phyloP scores from a whole-genome alignment of 345 rosid species.

The Salix koriyanagi region DNA sequence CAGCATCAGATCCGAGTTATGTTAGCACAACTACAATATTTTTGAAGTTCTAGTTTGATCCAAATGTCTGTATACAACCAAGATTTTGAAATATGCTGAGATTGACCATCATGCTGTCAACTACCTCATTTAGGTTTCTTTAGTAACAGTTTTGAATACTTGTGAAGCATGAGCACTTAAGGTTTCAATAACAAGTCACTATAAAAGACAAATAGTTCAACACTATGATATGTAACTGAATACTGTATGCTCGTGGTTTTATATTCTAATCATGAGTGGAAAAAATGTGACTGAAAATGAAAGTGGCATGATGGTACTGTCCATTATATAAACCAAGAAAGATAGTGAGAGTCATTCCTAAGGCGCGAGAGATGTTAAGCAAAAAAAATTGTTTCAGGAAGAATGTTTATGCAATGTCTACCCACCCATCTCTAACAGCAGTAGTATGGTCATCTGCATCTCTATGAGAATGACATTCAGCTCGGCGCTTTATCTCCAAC shows the following conservation, averaged over 20 bases:
- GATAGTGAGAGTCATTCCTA: background rate
- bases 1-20: background rate
- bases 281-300: background rate
- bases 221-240: too few species aligned
- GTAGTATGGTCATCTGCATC: slow-evolving; percentile 19
- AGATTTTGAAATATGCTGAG: too few species aligned
- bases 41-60: background rate
- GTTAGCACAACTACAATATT: background rate
- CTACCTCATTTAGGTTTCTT: too few species aligned
- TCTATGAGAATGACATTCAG: slow-evolving; percentile 32
- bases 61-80: background rate
- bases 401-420: background rate
- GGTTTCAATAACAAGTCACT: too few species aligned
- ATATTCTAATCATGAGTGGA: background rate
- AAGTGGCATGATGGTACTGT: background rate
- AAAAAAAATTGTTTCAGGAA: background rate
- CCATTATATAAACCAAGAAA: background rate
- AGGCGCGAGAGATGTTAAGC: background rate
- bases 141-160: too few species aligned
- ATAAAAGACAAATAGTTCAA: too few species aligned
- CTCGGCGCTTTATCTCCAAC: slow-evolving; percentile 43
- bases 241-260: too few species aligned
- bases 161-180: too few species aligned
- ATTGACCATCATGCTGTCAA: too few species aligned
- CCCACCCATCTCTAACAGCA: slow-evolving; percentile 50